A percentile compares a stretch with the other conserved stretches of the same genome.
These are phyloP conservation scores for Xylariaceae sp. DNA, from an alignment of 2,329 filamentous ascomycete genomes.

Conservation along the genomic window DNA sequence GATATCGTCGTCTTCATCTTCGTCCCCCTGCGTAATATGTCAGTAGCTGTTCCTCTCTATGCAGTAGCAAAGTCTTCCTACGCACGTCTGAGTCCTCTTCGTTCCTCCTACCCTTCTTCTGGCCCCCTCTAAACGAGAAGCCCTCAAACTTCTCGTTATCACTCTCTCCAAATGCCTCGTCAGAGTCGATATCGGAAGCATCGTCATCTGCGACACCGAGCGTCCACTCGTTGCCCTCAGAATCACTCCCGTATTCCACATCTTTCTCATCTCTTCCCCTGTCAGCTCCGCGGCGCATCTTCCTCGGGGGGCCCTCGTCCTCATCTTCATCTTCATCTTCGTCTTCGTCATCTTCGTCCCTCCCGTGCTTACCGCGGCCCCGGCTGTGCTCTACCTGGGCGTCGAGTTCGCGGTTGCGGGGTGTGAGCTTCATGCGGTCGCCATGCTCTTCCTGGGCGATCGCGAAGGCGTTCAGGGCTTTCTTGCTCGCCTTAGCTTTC, in stretches of 20 bases:
- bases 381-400: constrained; percentile 29
- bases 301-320: constrained; percentile 49
- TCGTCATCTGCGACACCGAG: constrained; percentile 64
- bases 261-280: constrained; percentile 47
- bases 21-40: constrained; percentile 34
- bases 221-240: constrained; percentile 80
- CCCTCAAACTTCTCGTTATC: constrained; percentile 82
- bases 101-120: constrained; percentile 29
- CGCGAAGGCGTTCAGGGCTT: constrained; percentile 53
- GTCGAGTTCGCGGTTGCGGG: constrained; percentile 49
- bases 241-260: constrained; percentile 74
- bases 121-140: constrained; percentile 54
- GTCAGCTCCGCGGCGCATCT: constrained; percentile 36
- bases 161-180: constrained; percentile 82
- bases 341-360: constrained; percentile 42
- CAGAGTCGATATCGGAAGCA: constrained; percentile 61
- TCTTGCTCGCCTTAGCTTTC: constrained; percentile 45
- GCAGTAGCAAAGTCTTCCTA: not conserved
- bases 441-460: constrained; percentile 51
- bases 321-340: constrained; percentile 58
- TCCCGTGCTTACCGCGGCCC: constrained; percentile 35
- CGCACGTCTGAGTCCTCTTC: constrained; percentile 45
- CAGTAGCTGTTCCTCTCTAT: constrained; percentile 8
- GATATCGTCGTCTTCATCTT: constrained; percentile 46
- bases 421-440: constrained; percentile 42